Conservation (phyloP, 352 stramenopile species). For the Sclerospora graminicola region DNA sequence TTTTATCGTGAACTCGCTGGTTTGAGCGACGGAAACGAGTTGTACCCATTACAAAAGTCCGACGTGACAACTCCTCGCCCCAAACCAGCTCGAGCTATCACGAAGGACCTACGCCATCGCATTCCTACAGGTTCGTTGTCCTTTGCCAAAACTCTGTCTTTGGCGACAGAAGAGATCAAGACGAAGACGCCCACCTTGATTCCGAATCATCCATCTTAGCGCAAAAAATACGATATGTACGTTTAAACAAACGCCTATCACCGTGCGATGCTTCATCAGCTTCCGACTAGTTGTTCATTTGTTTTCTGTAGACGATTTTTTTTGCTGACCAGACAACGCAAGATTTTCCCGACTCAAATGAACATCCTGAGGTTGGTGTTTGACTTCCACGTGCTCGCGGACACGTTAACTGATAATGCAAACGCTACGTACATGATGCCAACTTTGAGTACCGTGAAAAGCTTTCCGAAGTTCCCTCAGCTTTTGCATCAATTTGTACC, state of each 20-base stretch:
- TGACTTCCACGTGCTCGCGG: too few relatives aligned
- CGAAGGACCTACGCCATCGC: constrained; percentile 13
- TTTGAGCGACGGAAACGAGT: constrained; percentile 9
- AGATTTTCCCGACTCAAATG: too few relatives aligned
- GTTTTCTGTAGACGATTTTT: constrained; percentile 18
- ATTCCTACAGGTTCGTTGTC: constrained; percentile 6
- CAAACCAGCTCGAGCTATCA: constrained; percentile 6
- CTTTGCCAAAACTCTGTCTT: neutral
- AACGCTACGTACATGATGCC: too few relatives aligned
- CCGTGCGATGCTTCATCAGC: too few relatives aligned
- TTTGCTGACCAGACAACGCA: constrained; percentile 23
- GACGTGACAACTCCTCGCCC: neutral
- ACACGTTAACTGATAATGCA: too few relatives aligned
- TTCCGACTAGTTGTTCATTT: too few relatives aligned
- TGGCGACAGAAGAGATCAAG: constrained; percentile 1
- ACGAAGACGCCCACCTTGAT: constrained; percentile 4
- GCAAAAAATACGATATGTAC: too few relatives aligned
- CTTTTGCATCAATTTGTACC: constrained; percentile 22
- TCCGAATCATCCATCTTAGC: constrained; percentile 4
- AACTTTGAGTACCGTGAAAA: too few relatives aligned
- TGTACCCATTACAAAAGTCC: constrained; percentile 9
- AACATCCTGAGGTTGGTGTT: too few relatives aligned
- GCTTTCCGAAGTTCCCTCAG: too few relatives aligned
- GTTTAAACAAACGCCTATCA: too few relatives aligned
- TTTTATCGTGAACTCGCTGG: constrained; percentile 17